Conservation (phyloP, 768 basidiomycete genomes). For the Tylopilus plumbeoviolaceoides region DNA sequence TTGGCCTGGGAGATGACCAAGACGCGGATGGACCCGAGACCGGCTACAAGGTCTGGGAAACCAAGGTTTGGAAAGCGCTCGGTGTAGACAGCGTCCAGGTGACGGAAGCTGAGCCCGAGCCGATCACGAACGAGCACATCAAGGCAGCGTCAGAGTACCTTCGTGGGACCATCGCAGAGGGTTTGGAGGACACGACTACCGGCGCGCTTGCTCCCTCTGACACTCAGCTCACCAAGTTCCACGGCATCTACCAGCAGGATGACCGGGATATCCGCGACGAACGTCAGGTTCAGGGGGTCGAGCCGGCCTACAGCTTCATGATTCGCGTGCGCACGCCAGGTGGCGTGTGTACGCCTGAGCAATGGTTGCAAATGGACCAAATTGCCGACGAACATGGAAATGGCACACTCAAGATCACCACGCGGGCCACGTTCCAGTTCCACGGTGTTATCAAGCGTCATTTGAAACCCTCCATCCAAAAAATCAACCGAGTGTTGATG, state of each 20-base stretch:
- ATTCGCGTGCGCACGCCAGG: constrained; percentile 96
- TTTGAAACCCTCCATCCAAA: constrained; percentile 94
- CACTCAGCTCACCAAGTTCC: constrained; percentile 96
- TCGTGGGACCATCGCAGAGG: constrained; percentile 92
- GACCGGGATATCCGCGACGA: constrained; percentile 99
- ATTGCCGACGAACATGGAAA: constrained; percentile 95
- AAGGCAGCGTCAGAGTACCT: constrained; percentile 93
- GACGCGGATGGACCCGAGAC: constrained; percentile 95
- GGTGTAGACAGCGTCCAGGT: constrained; percentile 89
- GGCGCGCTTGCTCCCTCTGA: constrained; percentile 91
- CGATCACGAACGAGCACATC: constrained; percentile 99
- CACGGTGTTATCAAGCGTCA: constrained; percentile 98
- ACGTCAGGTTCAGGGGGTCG: constrained; percentile 84
- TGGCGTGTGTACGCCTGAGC: constrained; percentile 86
- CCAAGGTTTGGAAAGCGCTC: constrained; percentile 86
- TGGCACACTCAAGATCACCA: constrained; percentile 95
- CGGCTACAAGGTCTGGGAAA: constrained; percentile 96
- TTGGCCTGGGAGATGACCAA: constrained; percentile 95
- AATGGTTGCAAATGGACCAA: constrained; percentile 95
- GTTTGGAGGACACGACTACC: constrained; percentile 78
- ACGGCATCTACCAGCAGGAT: constrained; percentile 94
- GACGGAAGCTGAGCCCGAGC: constrained; percentile 89
- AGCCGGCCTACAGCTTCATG: constrained; percentile 98
- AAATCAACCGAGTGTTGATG: constrained; percentile 84
- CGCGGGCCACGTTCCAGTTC: constrained; percentile 98